phyloP scores from a whole-genome alignment of 495 filamentous ascomycete species.

The Penicillium taxi region DNA sequence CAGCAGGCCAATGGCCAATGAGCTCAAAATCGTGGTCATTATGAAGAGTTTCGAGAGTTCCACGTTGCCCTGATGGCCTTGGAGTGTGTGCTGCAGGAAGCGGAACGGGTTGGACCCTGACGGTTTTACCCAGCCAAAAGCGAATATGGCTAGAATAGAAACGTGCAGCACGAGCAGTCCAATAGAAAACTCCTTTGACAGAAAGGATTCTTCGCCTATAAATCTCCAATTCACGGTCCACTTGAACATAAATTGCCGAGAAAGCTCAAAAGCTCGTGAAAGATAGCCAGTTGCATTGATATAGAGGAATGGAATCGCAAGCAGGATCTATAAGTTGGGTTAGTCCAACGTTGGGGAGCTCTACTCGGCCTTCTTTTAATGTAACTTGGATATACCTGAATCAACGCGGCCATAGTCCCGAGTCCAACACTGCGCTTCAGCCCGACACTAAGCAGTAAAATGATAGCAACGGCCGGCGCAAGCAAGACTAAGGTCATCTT shows the following conservation, averaged over 20 bases:
- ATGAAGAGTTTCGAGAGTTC: conserved; percentile 66
- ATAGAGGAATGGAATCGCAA: conserved; percentile 70
- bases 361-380: too few relatives aligned
- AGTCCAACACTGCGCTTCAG: conserved; percentile 54
- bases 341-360: too few relatives aligned
- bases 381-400: conserved; percentile 49
- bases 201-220: conserved; percentile 70
- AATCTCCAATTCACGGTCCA: conserved; percentile 99
- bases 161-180: conserved; percentile 61
- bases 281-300: conserved; percentile 63
- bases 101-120: conserved; percentile 35
- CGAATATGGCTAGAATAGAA: conserved; percentile 56
- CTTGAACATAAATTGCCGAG: conserved; percentile 83
- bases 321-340: conserved; percentile 38
- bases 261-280: conserved; percentile 77
- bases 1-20: conserved; percentile 76
- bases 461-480: conserved; percentile 67
- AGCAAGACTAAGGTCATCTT: conserved; percentile 89
- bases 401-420: conserved; percentile 58
- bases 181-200: conserved; percentile 65
- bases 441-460: conserved; percentile 63
- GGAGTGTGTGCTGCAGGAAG: conserved; percentile 45
- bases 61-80: conserved; percentile 46
- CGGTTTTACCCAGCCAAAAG: conserved; percentile 49
- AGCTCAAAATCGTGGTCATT: conserved; percentile 68